phyloP scores from a whole-genome alignment of 345 rosid species.

The Eucalyptus cladocalyx region DNA sequence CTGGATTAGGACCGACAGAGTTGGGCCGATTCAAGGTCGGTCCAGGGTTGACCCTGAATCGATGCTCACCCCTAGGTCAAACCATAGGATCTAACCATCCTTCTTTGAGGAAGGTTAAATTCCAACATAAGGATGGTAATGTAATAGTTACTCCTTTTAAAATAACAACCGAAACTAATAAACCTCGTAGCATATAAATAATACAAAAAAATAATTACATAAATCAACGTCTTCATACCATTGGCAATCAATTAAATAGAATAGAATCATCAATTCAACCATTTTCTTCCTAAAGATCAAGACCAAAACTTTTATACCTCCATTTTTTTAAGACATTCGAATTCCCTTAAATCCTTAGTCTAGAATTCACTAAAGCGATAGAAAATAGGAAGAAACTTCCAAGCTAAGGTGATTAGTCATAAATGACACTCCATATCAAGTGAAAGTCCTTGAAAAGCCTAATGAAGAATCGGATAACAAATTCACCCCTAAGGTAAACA shows the following conservation, averaged over 20 bases:
- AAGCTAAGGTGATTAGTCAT: not conserved
- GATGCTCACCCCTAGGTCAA: too few relatives aligned
- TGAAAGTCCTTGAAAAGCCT: not conserved
- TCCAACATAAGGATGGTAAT: too few relatives aligned
- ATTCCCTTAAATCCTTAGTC: not conserved
- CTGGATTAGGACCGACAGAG: accelerated
- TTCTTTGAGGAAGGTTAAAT: too few relatives aligned
- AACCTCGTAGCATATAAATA: too few relatives aligned
- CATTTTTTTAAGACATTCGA: not conserved
- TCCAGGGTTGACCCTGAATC: accelerated
- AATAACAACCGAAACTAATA: not conserved
- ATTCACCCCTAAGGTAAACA: not conserved
- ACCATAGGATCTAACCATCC: too few relatives aligned
- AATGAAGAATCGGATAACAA: not conserved
- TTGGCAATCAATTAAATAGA: not conserved
- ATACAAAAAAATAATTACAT: too few relatives aligned
- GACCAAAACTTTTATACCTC: not conserved
- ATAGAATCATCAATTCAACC: not conserved
- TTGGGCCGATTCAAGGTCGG: too few relatives aligned
- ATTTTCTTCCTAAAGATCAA: not conserved
- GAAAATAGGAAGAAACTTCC: not conserved
- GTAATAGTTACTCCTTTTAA: not conserved
- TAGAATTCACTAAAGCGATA: not conserved
- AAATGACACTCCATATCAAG: not conserved
- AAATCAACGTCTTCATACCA: not conserved